A percentile compares a stretch with the other conserved stretches of the same genome.
These are phyloP conservation scores for Pyrenophora teres DNA, from an alignment of 2,329 filamentous ascomycete species.

Conservation along the genomic window DNA sequence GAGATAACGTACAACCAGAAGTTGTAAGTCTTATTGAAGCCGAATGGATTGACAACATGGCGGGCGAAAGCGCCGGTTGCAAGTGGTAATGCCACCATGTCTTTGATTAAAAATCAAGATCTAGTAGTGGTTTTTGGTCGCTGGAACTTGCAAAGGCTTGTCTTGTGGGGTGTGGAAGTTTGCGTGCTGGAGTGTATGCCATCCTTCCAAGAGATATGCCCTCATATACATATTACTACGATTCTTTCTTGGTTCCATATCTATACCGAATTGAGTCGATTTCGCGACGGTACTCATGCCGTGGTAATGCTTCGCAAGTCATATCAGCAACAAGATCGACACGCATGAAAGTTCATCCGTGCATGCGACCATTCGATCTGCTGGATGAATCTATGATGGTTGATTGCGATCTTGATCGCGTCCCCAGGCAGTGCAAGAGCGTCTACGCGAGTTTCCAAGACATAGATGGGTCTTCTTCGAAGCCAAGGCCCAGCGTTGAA, in stretches of 20 bases:
- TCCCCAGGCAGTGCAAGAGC: background rate
- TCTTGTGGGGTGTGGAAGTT: background rate
- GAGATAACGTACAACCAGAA: constrained; percentile 55
- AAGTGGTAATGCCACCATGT: constrained; percentile 20
- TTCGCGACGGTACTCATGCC: background rate
- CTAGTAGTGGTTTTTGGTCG: background rate
- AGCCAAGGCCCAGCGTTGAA: background rate
- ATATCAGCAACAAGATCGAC: too few relatives aligned
- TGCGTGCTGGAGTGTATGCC: background rate
- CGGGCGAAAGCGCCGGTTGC: constrained; percentile 17
- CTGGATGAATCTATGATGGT: background rate
- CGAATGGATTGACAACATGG: constrained; percentile 49
- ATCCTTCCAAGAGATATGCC: background rate
- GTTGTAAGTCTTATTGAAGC: constrained; percentile 63
- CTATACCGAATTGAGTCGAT: constrained; percentile 3
- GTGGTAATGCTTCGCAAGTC: background rate
- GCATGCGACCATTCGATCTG: background rate
- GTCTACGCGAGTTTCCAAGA: too few relatives aligned
- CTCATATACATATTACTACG: background rate
- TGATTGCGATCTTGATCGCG: background rate
- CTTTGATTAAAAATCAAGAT: background rate
- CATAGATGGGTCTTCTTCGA: too few relatives aligned
- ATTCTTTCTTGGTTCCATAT: background rate
- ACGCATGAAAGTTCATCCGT: too few relatives aligned
- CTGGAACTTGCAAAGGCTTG: background rate